phyloP scores from a whole-genome alignment of 345 rosid species.

The Gossypium ekmanianum region DNA sequence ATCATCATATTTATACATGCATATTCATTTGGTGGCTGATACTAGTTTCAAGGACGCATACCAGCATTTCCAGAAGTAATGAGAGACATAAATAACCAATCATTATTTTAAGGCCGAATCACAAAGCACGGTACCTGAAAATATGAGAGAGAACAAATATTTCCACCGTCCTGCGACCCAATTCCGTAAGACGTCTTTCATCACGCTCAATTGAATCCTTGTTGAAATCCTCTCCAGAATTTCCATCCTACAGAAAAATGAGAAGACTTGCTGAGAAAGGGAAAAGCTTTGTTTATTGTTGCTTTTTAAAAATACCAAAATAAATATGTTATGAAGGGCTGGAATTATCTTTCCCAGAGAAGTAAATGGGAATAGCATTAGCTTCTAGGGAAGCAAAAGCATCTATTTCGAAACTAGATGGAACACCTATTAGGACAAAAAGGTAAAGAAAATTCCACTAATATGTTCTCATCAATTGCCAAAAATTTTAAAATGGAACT shows the following conservation, averaged over 20 bases:
- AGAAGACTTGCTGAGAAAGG: slow-evolving; percentile 8
- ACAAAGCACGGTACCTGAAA: slow-evolving; percentile 55
- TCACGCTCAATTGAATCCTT: slow-evolving; percentile 75
- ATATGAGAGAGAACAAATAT: slow-evolving; percentile 86
- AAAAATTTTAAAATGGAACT: background rate
- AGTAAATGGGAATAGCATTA: background rate
- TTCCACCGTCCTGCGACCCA: slow-evolving; percentile 90
- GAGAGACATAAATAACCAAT: background rate
- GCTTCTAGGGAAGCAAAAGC: background rate
- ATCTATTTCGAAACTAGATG: background rate
- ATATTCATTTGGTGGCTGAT: background rate
- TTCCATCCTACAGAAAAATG: slow-evolving; percentile 56
- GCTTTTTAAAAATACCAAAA: background rate
- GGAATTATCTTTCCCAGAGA: background rate
- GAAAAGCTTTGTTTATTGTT: background rate
- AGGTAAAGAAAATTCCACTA: background rate
- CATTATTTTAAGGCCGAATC: background rate
- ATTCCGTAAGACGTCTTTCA: slow-evolving; percentile 87
- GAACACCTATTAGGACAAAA: background rate
- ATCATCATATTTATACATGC: background rate
- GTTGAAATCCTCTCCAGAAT: slow-evolving; percentile 71
- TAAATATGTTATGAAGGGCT: background rate
- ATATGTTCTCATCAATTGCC: background rate
- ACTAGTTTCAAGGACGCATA: background rate
- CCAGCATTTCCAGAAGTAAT: background rate